These are phyloP conservation scores for Wickerhamiella allomyrinae DNA, from an alignment of 805 yeast species.

Conservation along the genomic window DNA sequence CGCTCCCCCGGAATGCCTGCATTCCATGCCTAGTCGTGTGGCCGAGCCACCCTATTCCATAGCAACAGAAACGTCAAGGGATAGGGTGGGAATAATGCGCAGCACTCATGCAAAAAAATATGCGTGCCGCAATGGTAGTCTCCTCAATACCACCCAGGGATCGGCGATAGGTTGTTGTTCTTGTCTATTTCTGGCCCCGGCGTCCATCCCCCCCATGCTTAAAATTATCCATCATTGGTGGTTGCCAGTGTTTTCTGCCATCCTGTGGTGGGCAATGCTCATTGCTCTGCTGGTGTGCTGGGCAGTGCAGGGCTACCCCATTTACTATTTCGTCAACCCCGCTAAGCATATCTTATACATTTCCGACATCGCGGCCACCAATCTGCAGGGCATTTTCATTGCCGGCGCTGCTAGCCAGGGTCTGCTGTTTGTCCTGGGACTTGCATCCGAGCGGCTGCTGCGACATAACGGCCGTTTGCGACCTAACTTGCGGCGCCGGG, in stretches of 20 bases:
- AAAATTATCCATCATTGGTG: constrained; percentile 24
- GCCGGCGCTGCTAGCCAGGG: constrained; percentile 68
- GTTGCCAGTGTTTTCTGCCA: constrained; percentile 50
- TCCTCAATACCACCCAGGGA: too few species aligned
- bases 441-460: constrained; percentile 47
- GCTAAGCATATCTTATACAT: constrained; percentile 43
- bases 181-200: too few species aligned
- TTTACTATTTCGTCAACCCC: constrained; percentile 40
- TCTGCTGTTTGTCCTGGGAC: constrained; percentile 49
- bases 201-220: constrained; percentile 11
- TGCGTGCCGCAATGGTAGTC: too few species aligned
- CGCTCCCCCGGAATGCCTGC: too few species aligned
- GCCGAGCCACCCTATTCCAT: too few species aligned
- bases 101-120: not conserved
- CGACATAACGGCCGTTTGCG: constrained; percentile 44
- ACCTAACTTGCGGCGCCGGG: constrained; percentile 34
- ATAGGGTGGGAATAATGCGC: not conserved
- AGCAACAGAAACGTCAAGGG: not conserved
- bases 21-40: too few species aligned
- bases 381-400: constrained; percentile 71
- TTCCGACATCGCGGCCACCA: constrained; percentile 80
- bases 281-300: constrained; percentile 64
- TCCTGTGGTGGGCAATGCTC: constrained; percentile 87
- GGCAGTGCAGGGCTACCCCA: constrained; percentile 70
- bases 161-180: too few species aligned